Conservation (phyloP, 2,329 filamentous ascomycete species). For the Metarhizium sp. region DNA sequence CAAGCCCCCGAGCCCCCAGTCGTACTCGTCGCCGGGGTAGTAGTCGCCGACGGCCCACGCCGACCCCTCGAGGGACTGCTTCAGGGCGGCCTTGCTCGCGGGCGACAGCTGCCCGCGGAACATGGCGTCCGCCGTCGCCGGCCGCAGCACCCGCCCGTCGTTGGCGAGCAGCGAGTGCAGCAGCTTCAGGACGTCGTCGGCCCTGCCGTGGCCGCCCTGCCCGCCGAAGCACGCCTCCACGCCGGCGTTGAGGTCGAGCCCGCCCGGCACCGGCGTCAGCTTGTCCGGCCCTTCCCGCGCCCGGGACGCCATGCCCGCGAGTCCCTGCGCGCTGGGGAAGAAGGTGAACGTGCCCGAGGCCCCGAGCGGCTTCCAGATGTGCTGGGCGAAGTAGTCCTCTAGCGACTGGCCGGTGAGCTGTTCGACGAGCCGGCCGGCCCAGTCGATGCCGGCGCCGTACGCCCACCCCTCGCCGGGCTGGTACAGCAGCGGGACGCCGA, state of each 20-base stretch:
- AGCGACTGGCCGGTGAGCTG: neutral
- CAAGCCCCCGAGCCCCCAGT: too few relatives aligned
- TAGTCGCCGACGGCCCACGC: too few relatives aligned
- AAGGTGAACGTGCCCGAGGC: neutral
- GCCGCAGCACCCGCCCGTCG: neutral
- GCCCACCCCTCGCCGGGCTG: conserved; percentile 19
- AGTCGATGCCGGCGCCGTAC: conserved; percentile 21
- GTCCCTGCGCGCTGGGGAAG: neutral
- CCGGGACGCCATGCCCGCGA: too few relatives aligned
- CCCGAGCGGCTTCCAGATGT: neutral
- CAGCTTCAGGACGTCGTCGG: neutral
- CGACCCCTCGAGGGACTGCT: too few relatives aligned
- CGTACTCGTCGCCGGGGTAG: too few relatives aligned
- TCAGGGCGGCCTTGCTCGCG: too few relatives aligned
- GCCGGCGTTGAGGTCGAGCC: too few relatives aligned
- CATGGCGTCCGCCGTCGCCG: too few relatives aligned
- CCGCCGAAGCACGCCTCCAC: neutral
- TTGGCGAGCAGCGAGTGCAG: neutral
- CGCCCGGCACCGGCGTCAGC: too few relatives aligned
- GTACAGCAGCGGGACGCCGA: conserved; percentile 16
- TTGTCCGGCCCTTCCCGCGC: too few relatives aligned
- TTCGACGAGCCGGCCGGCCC: conserved; percentile 12
- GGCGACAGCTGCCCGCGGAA: too few relatives aligned
- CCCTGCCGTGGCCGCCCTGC: neutral
- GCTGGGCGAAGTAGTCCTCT: conserved; percentile 6